Evolutionary conservation across 371 early-diverging fungal genomes (phyloP), one percentile per base, ranked within the genome.

Genomic region (Apophysomyces variabilis): DNA sequence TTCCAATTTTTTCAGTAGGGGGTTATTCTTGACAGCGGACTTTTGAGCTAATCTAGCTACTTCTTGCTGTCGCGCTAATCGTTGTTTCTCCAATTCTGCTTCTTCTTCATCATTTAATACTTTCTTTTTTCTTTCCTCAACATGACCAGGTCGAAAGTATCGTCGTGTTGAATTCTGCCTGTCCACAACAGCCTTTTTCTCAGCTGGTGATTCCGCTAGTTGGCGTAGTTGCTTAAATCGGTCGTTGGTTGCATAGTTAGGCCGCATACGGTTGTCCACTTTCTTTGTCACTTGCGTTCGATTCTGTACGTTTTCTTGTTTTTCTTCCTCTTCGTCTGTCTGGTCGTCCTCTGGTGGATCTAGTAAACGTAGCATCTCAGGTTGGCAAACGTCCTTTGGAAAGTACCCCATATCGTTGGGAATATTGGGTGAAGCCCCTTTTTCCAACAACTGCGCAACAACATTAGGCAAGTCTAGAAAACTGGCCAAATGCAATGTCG

Each of bases 11-110:
- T 66, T 78, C 63, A 73, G 64, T 18, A 71, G 58, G 5, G 73
- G 76, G 18, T 75, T 78, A 50, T 73, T 75, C 47, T 71, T 76
- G 36, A 76, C 77, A 47, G 74, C 74, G 6, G 77, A 76, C 6
- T 71, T 66, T 47, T 76, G 68, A 11, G 71, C 67, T n/a, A 76
- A 45, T 16, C 61, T 16, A 0, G 63, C 74, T 4, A 76, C 69
- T 41, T 76, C 77, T 13, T 67, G 66, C 57, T 73, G 74, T 21
- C 77, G 66, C 16, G 44, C 62, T 5, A 57, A 46, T 38, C 59
- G 54, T 41, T 68, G 59, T 26, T 73, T 73, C 43, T 73, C 73
- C 38, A 66, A 45, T 37, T 72, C 76, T 9, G 65, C 61, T 45
- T 75, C 70, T 59, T 74, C 75, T 60, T 76, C 76, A 57, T 76